Percentiles rank a stretch among this genome's conserved stretches.
These are phyloP conservation scores for Aegilops tauschii DNA, from an alignment of 176 grass and related monocot genomes.

Conservation along the genomic window DNA sequence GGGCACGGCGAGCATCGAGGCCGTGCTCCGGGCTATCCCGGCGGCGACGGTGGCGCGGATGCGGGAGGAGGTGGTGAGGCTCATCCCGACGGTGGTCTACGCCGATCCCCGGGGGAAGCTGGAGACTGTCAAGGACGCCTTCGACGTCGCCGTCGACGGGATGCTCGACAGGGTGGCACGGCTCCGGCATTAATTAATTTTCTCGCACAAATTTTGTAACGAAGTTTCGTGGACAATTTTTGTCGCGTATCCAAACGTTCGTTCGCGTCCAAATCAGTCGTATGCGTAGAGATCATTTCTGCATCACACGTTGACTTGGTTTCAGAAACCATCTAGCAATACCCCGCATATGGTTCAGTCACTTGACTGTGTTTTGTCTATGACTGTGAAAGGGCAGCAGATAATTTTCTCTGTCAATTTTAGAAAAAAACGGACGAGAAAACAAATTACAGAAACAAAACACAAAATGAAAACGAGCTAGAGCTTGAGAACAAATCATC, in stretches of 20 bases:
- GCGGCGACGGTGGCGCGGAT: not conserved
- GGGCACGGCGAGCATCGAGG: not conserved
- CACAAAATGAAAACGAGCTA: too few species aligned
- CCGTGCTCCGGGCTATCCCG: not conserved
- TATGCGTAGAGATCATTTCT: too few species aligned
- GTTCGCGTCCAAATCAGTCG: not conserved
- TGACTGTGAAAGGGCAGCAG: too few species aligned
- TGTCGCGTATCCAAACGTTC: not conserved
- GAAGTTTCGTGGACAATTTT: not conserved
- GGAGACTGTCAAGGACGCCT: not conserved
- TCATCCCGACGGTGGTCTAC: not conserved
- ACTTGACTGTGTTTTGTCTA: too few species aligned
- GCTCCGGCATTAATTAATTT: not conserved
- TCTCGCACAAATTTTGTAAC: not conserved
- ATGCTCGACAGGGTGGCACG: not conserved
- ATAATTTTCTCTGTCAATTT: too few species aligned
- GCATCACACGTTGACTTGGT: too few species aligned
- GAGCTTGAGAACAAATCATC: too few species aligned
- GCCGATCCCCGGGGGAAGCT: not conserved
- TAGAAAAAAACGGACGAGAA: too few species aligned
- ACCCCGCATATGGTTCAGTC: not conserved
- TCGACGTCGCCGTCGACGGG: not conserved
- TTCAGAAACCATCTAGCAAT: not conserved
- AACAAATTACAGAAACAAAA: too few species aligned
- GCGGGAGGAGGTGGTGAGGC: not conserved